A percentile compares a stretch with the other conserved stretches of the same genome.
Conservation (phyloP, 1,284 basidiomycete species). For the Marasmius fiardii region DNA sequence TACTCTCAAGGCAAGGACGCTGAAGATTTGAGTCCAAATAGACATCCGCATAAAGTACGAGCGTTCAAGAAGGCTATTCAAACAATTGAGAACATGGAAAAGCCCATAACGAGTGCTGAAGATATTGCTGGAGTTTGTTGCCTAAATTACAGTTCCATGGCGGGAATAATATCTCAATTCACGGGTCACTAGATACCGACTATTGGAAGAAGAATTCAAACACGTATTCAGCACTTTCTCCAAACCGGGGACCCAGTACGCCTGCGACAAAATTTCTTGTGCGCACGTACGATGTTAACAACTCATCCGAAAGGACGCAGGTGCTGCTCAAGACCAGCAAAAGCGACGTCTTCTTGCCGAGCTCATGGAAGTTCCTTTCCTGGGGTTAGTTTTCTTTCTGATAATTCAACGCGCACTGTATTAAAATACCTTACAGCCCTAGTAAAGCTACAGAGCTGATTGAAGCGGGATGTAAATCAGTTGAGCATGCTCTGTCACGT, state of each 20-base stretch:
- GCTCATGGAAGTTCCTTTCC: background rate
- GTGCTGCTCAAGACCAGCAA: background rate
- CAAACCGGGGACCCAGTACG: background rate
- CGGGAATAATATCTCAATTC: background rate
- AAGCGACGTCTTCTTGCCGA: background rate
- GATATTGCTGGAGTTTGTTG: slow-evolving; percentile 34
- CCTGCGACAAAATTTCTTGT: background rate
- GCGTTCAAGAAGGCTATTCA: slow-evolving; percentile 47
- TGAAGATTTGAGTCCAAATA: slow-evolving; percentile 32
- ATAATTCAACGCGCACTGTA: background rate
- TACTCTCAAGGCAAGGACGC: slow-evolving; percentile 36
- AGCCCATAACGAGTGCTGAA: slow-evolving; percentile 38
- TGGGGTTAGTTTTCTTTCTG: background rate
- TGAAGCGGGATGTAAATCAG: slow-evolving; percentile 28
- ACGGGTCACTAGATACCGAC: slow-evolving; percentile 17
- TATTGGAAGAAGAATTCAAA: slow-evolving; percentile 18
- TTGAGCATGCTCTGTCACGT: slow-evolving; percentile 38
- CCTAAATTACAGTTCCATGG: background rate
- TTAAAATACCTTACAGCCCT: slow-evolving; percentile 12
- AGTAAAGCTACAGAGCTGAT: background rate
- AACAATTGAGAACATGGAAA: slow-evolving; percentile 31
- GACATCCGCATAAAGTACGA: slow-evolving; percentile 46
- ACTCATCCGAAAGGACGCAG: background rate
- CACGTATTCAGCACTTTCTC: background rate
- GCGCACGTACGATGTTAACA: background rate